Evolutionary conservation across 2,329 filamentous ascomycete genomes (phyloP).

Genomic region (Exserohilum rostratum): DNA sequence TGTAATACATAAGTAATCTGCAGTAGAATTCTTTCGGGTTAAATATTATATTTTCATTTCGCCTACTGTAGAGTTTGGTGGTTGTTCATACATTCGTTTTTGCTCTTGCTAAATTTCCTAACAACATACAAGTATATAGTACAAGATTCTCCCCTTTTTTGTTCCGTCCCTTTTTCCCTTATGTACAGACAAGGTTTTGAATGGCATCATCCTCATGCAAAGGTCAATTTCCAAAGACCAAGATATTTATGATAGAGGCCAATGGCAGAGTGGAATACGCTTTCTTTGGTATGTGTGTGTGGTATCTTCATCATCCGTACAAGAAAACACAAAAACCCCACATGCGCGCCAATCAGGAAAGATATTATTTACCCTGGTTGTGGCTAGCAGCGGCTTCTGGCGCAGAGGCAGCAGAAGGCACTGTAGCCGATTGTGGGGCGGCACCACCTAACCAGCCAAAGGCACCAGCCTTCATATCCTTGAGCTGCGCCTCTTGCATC

Average conservation of each 20-base stretch:
- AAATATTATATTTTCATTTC: too few species aligned
- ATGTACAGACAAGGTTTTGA: too few species aligned
- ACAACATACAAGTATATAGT: too few species aligned
- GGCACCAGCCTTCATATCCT: slow-evolving; percentile 74
- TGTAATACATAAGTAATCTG: not conserved
- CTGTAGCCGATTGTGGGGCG: slow-evolving; percentile 16
- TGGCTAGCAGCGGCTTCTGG: slow-evolving; percentile 25
- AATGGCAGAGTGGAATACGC: slow-evolving; percentile 13
- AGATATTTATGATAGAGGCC: too few species aligned
- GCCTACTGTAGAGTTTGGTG: too few species aligned
- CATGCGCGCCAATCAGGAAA: not conserved
- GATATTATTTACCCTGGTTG: slow-evolving; percentile 17
- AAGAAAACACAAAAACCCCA: slow-evolving; percentile 1
- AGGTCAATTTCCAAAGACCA: too few species aligned
- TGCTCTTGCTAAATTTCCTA: too few species aligned
- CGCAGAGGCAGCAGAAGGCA: slow-evolving; percentile 23
- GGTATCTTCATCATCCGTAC: slow-evolving; percentile 10
- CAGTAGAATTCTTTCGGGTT: not conserved
- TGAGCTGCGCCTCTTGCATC: slow-evolving; percentile 87
- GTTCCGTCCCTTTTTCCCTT: too few species aligned
- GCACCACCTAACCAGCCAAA: slow-evolving; percentile 39
- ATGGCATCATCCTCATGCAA: too few species aligned
- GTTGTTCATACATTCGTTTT: too few species aligned
- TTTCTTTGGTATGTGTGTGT: not conserved
- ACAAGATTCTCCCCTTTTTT: too few species aligned